A percentile compares a stretch with the other conserved stretches of the same genome.
Evolutionary conservation across 208 protist species (phyloP).

Genomic region (Acanthamoeba rhysodes): DNA sequence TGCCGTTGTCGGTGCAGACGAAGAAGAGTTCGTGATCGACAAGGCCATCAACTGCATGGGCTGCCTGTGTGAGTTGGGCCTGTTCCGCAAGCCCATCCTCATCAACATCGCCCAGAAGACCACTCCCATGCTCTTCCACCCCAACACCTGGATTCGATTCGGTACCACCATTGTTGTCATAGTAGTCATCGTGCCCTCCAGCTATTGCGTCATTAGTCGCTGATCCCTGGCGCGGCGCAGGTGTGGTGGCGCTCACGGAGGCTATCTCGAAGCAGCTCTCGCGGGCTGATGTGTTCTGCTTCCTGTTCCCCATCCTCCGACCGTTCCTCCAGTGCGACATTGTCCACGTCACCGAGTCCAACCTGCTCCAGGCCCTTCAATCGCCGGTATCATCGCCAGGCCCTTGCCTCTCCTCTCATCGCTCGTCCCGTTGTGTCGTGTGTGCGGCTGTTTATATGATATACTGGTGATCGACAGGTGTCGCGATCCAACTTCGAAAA

Average conservation of each 20-base stretch:
- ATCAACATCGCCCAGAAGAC: conserved; percentile 75
- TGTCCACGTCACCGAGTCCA: conserved; percentile 21
- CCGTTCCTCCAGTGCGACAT: conserved; percentile 73
- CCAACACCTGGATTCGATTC: conserved; percentile 86
- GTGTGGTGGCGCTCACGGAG: conserved; percentile 44
- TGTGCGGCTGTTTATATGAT: not conserved
- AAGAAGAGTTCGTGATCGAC: conserved; percentile 87
- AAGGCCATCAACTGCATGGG: conserved; percentile 80
- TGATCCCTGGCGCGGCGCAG: conserved; percentile 40
- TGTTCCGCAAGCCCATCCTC: conserved; percentile 81
- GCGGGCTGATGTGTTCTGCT: conserved; percentile 66
- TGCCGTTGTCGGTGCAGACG: conserved; percentile 64
- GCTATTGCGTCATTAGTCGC: not conserved
- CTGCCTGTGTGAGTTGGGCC: conserved; percentile 75
- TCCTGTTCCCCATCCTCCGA: conserved; percentile 58
- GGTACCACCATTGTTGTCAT: not conserved
- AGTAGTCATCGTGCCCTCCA: not conserved
- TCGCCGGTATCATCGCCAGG: not conserved
- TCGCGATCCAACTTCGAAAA: conserved; percentile 54
- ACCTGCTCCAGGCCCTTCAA: conserved; percentile 35
- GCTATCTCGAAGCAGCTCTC: conserved; percentile 29
- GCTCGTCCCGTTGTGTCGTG: not conserved
- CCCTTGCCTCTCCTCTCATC: not conserved
- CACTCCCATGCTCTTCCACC: conserved; percentile 82
- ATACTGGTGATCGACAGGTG: not conserved